Evolutionary conservation across 352 stramenopile species (phyloP).

Genomic region (Phytophthora melonis): DNA sequence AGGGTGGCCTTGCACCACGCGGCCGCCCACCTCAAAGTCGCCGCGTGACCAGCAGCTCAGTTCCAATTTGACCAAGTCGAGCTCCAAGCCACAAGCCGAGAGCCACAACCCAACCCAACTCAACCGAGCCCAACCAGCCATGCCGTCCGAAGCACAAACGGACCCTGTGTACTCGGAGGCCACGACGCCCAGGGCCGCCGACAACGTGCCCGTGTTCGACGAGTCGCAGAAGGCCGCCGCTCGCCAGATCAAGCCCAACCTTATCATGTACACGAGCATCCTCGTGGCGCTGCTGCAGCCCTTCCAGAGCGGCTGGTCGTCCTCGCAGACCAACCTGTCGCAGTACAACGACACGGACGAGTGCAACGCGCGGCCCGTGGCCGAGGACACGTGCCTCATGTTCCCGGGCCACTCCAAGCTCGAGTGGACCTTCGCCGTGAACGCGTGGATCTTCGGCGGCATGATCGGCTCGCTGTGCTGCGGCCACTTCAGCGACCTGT

Average conservation of each 20-base stretch:
- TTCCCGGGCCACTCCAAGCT: too few relatives aligned
- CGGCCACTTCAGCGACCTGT: constrained; percentile 42
- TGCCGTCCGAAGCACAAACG: constrained; percentile 26
- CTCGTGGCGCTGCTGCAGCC: constrained; percentile 45
- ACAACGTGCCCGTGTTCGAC: constrained; percentile 28
- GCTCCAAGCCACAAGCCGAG: constrained; percentile 1
- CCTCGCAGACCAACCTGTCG: too few relatives aligned
- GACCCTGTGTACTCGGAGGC: constrained; percentile 28
- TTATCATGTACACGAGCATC: constrained; percentile 52
- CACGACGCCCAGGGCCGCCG: constrained; percentile 14
- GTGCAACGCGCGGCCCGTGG: too few relatives aligned
- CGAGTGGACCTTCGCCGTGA: constrained; percentile 33
- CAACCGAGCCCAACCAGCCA: constrained; percentile 1
- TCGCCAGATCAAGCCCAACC: constrained; percentile 36
- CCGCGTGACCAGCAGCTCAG: background rate
- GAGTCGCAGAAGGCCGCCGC: constrained; percentile 26
- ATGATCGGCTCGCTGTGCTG: constrained; percentile 57
- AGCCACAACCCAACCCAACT: background rate
- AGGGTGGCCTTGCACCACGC: background rate
- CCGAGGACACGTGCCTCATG: too few relatives aligned
- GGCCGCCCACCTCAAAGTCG: background rate
- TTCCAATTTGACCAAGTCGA: constrained; percentile 23
- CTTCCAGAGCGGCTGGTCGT: too few relatives aligned
- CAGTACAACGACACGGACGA: too few relatives aligned
- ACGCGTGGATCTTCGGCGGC: constrained; percentile 58